Evolutionary conservation across 1,284 basidiomycete genomes (phyloP), one percentile per base, ranked within the genome.

Genomic region (Ustilago tritici): DNA sequence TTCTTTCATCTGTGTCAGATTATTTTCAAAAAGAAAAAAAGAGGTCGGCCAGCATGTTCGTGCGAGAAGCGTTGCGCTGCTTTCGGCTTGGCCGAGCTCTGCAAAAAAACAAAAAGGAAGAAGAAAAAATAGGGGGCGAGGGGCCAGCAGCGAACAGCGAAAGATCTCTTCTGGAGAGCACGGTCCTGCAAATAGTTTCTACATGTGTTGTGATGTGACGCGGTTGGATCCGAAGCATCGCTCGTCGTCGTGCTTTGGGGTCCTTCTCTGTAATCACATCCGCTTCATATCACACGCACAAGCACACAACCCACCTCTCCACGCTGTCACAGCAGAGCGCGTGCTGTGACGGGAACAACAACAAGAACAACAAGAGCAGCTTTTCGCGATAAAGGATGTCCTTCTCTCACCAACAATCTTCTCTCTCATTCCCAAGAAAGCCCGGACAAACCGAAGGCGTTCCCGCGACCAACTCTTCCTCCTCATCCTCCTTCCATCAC

Each of bases 241-340:
- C 43, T 46, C 43, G 5, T 46, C 43, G 43, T 19, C 19, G n/a
- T 11, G 43, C n/a, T 46, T 46, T 46, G 43, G 59, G 69, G 59
- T 56, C 56, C 59, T 60, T 65, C 38, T 66, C 62, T 70, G 52
- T 65, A 65, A 60, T 70, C 62, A 65, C 65, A 61, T 34, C 15
- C 35, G 28, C 61, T 62, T 68, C 60, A 62, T 58, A 57, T 58
- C 66, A 62, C 50, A 57, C 50, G 28, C 60, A 36, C 46, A 31
- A 52, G 9, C 23, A n/a, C 23, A 28, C 23, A 31, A 46, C 43
- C 43, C 43, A 46, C 43, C 56, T 28, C 50, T 61, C 14, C 56
- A 58, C 40, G 50, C 49, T 65, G 63, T 65, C 49, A 61, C 55
- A 35, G 47, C 47, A 23, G 15, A 57, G 59, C 9, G 56, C 43